These are phyloP conservation scores for Trametes versicolor DNA, from an alignment of 1,284 basidiomycete species.

Conservation along the genomic window DNA sequence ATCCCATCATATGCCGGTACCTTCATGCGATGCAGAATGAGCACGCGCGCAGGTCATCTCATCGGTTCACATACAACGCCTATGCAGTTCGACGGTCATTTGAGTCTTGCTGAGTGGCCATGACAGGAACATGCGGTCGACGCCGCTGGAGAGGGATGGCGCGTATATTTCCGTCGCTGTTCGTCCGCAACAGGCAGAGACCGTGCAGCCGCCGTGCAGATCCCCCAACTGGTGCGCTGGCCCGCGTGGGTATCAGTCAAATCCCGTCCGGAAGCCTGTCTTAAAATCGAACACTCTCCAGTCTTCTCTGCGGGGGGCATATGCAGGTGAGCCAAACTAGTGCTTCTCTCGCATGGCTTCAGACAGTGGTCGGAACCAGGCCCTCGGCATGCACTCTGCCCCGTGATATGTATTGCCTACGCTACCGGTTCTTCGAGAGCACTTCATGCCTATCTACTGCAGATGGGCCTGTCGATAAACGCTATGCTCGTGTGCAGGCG, in stretches of 20 bases:
- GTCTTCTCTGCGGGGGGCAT: neutral
- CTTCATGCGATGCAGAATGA: neutral
- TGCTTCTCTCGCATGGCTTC: neutral
- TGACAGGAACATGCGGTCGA: neutral
- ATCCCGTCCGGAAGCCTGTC: neutral
- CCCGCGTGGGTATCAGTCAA: neutral
- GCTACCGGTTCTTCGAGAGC: too few relatives aligned
- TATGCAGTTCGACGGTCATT: neutral
- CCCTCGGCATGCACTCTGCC: neutral
- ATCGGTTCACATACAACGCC: neutral
- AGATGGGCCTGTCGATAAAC: too few relatives aligned
- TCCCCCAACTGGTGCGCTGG: neutral
- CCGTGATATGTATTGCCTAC: too few relatives aligned
- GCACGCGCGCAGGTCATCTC: neutral
- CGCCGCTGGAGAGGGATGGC: neutral
- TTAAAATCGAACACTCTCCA: neutral
- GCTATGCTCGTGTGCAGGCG: neutral
- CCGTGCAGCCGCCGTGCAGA: neutral
- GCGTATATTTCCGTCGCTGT: neutral
- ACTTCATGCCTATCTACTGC: too few relatives aligned
- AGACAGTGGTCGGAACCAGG: neutral
- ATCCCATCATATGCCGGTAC: constrained; percentile 2
- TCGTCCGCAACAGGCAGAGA: neutral
- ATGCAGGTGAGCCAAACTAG: neutral
- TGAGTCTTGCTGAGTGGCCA: too few relatives aligned